Evolutionary conservation across 305 asterid genomes (phyloP).

Genomic region (Fraxinus paxiana): DNA sequence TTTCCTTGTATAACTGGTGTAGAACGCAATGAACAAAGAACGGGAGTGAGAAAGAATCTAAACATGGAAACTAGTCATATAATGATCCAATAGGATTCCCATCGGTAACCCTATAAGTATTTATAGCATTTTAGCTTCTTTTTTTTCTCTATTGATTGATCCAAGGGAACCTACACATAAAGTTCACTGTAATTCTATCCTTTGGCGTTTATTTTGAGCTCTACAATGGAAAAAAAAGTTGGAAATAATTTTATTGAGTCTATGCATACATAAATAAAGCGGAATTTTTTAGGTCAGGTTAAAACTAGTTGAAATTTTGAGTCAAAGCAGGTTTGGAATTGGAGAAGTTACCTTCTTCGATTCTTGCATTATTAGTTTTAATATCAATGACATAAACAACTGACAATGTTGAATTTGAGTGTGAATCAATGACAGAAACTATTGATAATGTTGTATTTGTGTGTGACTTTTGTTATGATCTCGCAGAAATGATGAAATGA

Average conservation of each 20-base stretch:
- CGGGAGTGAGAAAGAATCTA: background rate
- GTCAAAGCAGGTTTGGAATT: background rate
- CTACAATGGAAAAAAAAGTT: background rate
- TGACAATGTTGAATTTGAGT: background rate
- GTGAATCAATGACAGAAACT: background rate
- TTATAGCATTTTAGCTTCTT: background rate
- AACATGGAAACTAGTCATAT: background rate
- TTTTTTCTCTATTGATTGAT: background rate
- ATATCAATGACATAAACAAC: background rate
- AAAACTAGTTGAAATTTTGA: background rate
- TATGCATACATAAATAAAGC: background rate
- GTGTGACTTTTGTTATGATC: background rate
- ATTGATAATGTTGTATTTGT: background rate
- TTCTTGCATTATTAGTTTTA: background rate
- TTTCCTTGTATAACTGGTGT: background rate
- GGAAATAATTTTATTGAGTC: background rate
- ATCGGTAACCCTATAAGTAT: background rate
- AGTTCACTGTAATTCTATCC: background rate
- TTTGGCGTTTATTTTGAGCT: background rate
- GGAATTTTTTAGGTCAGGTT: background rate
- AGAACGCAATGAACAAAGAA: background rate
- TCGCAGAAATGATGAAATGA: background rate
- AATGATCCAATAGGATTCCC: background rate
- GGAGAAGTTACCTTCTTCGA: background rate
- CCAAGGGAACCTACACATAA: background rate